Evolutionary conservation across 306 rosid genomes (phyloP).

Genomic region (Acacia crassicarpa): DNA sequence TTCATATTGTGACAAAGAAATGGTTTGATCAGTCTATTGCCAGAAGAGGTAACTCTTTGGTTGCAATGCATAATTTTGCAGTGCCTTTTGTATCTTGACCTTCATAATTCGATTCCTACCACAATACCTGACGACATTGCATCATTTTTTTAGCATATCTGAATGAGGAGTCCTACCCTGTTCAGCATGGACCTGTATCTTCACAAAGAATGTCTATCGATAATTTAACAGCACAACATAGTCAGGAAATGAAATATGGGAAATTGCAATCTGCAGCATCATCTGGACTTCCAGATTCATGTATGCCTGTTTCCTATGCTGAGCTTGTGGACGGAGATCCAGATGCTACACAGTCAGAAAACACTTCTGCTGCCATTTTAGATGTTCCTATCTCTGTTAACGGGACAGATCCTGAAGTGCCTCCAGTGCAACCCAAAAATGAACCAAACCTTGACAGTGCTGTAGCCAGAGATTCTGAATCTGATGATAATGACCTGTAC

Average conservation of each 20-base stretch:
- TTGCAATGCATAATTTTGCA: conserved; percentile 25
- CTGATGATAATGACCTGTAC: conserved; percentile 81
- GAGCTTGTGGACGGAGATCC: conserved; percentile 53
- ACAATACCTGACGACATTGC: conserved; percentile 28
- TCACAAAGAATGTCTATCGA: conserved; percentile 61
- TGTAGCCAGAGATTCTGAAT: conserved; percentile 82
- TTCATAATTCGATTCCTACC: conserved; percentile 23
- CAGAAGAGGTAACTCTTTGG: conserved; percentile 62
- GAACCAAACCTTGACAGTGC: conserved; percentile 54
- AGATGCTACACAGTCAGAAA: conserved; percentile 66
- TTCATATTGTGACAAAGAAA: conserved; percentile 71
- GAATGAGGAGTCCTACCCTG: conserved; percentile 81
- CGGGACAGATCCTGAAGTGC: conserved; percentile 50
- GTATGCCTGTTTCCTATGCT: conserved; percentile 42
- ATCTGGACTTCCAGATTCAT: conserved; percentile 53
- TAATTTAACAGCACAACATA: conserved; percentile 43
- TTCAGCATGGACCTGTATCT: conserved; percentile 59
- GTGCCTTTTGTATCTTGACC: conserved; percentile 21
- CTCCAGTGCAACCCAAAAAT: conserved; percentile 39
- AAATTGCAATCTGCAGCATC: conserved; percentile 57
- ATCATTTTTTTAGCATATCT: conserved; percentile 65
- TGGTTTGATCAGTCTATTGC: conserved; percentile 89
- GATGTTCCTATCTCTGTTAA: conserved; percentile 44
- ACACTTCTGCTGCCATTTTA: conserved; percentile 34
- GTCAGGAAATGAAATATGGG: conserved; percentile 61